Evolutionary conservation across 2,329 filamentous ascomycete genomes (phyloP), one percentile per base, ranked within the genome.

Genomic region (Alternaria gaisen): DNA sequence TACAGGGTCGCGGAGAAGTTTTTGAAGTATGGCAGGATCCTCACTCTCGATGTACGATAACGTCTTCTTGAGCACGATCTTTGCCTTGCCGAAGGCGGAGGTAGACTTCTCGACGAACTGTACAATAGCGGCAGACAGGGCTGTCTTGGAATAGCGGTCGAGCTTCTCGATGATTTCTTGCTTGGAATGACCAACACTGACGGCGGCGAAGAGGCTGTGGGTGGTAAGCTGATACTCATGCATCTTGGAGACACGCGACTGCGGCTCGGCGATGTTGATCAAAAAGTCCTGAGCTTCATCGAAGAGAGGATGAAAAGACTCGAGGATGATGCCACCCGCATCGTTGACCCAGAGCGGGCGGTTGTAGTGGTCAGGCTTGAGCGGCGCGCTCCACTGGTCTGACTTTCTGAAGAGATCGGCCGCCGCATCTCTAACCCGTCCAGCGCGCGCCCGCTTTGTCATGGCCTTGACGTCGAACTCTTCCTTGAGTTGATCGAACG

Each of bases 301-400:
- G 58, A 94, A 93, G 58, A 95, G 84, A 3, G 94, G 91, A 53
- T 92, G 94, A 82, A 97, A 98, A 70, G 93, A 97, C 83, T 99
- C 94, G 43, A 98, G 84, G 30, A 96, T 95, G 74, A 98, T 95
- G 65, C 90, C 89, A 36, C 92, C 93, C 47, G 90, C 84, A 3
- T 93, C 92, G 76, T 97, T 93, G 69, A 99, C 95, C 92, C 93
- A 98, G 61, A 98, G 85, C 16, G 95, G 95, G 16, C 95, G 90
- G 73, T 94, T 93, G 65, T 90, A 88, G 81, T 97, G 93, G 78
- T 98, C 94, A 4, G 90, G 88, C 80, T 97, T 98, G 67, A 97
- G 83, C 38, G 87, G 83, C 38, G 97, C 85, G 67, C 90, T 91
- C 50, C 92, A 94, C 77, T 95, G 95, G 79, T 99, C 93, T 65